Evolutionary conservation across 306 rosid species (phyloP).

Genomic region (Acmispon strigosus): DNA sequence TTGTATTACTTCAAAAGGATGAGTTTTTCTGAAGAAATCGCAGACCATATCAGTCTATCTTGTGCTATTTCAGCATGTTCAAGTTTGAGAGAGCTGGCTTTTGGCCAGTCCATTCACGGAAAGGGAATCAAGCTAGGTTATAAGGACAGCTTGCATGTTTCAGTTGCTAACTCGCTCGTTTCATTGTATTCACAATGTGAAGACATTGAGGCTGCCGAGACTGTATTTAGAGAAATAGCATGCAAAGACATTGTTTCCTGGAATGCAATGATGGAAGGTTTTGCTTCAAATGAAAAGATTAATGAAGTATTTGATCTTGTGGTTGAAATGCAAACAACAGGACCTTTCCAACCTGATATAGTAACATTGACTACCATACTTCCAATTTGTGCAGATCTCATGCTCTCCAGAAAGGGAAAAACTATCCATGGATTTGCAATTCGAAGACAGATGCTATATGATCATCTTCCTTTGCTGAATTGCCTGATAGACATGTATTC

Average conservation of each 20-base stretch:
- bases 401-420: constrained; percentile 43
- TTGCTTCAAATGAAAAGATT: constrained; percentile 38
- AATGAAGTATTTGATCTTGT: constrained; percentile 37
- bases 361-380: constrained; percentile 35
- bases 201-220: constrained; percentile 28
- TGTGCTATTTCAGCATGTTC: constrained; percentile 43
- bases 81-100: constrained; percentile 29
- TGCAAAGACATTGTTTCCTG: constrained; percentile 40
- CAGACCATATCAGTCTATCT: constrained; percentile 36
- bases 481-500: constrained; percentile 51
- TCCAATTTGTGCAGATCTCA: constrained; percentile 31
- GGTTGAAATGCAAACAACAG: constrained; percentile 37
- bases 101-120: constrained; percentile 38
- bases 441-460: constrained; percentile 28
- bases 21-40: constrained; percentile 23
- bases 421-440: constrained; percentile 43
- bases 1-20: constrained; percentile 34
- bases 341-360: constrained; percentile 32
- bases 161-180: constrained; percentile 50
- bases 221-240: constrained; percentile 34
- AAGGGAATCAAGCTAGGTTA: constrained; percentile 43
- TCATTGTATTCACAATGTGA: constrained; percentile 42
- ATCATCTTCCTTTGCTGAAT: constrained; percentile 27
- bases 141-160: constrained; percentile 26
- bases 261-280: constrained; percentile 55